Percentiles rank a stretch among this genome's conserved stretches.
Evolutionary conservation across 2,329 filamentous ascomycete species (phyloP).

Genomic region (Gnomoniopsis smithogilvyi): DNA sequence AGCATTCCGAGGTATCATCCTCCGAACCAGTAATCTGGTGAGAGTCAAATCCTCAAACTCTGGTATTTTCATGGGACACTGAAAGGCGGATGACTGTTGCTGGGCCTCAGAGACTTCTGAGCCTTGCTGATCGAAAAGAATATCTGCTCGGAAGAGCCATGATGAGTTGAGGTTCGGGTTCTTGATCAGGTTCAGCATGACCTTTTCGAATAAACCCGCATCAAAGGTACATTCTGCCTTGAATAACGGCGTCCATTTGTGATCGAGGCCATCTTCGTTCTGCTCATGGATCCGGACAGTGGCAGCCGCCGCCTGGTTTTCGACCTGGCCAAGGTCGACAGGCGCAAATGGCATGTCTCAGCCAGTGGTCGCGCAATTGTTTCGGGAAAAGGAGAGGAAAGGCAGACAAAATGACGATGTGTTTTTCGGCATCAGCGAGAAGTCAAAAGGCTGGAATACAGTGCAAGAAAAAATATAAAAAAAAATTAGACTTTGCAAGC

Average conservation of each 20-base stretch:
- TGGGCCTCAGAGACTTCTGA: conserved; percentile 20
- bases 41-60: conserved; percentile 45
- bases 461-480: neutral
- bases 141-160: conserved; percentile 75
- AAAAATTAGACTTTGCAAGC: neutral
- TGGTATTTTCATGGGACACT: conserved; percentile 32
- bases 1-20: conserved; percentile 78
- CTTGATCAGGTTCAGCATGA: conserved; percentile 71
- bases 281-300: conserved; percentile 17
- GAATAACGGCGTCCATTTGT: conserved; percentile 52
- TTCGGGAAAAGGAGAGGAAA: neutral
- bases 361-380: neutral
- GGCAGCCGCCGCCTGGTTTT: conserved; percentile 11
- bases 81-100: conserved; percentile 21
- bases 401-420: neutral
- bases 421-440: neutral
- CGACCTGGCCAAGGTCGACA: conserved; percentile 10
- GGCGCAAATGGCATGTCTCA: conserved; percentile 15
- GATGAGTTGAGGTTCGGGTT: conserved; percentile 79
- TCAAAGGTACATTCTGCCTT: conserved; percentile 59
- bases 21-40: conserved; percentile 67
- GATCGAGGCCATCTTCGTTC: conserved; percentile 32
- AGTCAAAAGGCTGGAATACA: too few relatives aligned
- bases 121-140: conserved; percentile 54
- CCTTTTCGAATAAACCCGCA: conserved; percentile 58